Evolutionary conservation across 495 filamentous ascomycete genomes (phyloP), one percentile per base, ranked within the genome.

Genomic region (Aspergillus heteromorphus): DNA sequence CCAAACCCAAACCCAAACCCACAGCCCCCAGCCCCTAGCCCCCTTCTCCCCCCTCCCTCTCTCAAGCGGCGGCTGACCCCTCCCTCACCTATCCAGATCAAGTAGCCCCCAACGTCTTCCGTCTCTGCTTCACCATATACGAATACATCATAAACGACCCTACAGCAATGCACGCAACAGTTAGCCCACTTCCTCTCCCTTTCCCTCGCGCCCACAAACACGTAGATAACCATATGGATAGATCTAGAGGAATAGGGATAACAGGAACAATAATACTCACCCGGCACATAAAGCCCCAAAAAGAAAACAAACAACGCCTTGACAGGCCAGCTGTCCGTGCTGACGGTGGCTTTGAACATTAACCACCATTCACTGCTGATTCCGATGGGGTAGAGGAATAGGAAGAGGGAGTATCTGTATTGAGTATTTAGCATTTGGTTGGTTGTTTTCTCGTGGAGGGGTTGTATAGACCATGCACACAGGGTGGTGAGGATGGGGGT

Each of bases 41-140:
- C n/a, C n/a, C n/a, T n/a, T n/a, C n/a, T n/a, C n/a, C n/a, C n/a
- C n/a, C n/a, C n/a, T n/a, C n/a, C n/a, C n/a, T n/a, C n/a, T n/a
- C n/a, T n/a, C n/a, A n/a, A n/a, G n/a, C n/a, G n/a, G n/a, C n/a
- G n/a, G n/a, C n/a, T n/a, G n/a, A n/a, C n/a, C n/a, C n/a, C n/a
- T n/a, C n/a, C n/a, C n/a, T n/a, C n/a, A n/a, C n/a, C n/a, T n/a
- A n/a, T n/a, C n/a, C n/a, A n/a, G n/a, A n/a, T n/a, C 29, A 53
- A 40, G 49, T 40, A 40, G 10, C 41, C 25, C 55, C 21, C 14
- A 69, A 55, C n/a, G 57, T 60, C 78, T 86, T 91, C 29, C 78
- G 71, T 56, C 89, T 74, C 73, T 93, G 89, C 51, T 72, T 74
- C 63, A 92, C 80, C 89, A 95, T 95, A 68, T 92, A 84, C 29